Conservation (phyloP, 2,329 filamentous ascomycete species). For the Atkinsonella hypoxylon region DNA sequence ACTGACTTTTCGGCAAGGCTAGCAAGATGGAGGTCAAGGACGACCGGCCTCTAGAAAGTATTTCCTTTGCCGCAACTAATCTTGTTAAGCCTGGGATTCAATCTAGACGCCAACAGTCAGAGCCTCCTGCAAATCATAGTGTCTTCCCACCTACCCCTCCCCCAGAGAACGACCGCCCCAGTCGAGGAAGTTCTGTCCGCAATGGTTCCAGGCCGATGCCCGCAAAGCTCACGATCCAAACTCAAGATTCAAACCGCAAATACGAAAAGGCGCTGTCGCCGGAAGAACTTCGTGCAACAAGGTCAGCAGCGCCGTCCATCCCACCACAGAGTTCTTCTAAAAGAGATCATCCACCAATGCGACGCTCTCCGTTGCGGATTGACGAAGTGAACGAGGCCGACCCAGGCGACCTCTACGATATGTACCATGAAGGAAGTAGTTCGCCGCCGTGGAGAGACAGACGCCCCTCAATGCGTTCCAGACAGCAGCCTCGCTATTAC, state of each 20-base stretch:
- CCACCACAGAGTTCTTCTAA: conserved; percentile 33
- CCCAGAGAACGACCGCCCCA: conserved; percentile 69
- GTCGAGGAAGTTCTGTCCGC: conserved; percentile 47
- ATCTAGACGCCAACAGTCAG: conserved; percentile 74
- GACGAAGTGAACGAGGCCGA: conserved; percentile 50
- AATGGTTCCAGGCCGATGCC: conserved; percentile 48
- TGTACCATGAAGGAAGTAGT: conserved; percentile 35
- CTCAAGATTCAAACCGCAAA: conserved; percentile 37
- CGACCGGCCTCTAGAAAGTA: conserved; percentile 68
- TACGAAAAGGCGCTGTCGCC: conserved; percentile 44
- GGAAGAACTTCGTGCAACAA: conserved; percentile 23
- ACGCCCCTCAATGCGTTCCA: conserved; percentile 18
- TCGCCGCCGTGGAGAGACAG: conserved; percentile 25
- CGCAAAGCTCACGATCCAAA: conserved; percentile 52
- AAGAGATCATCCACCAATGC: conserved; percentile 20
- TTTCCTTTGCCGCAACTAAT: conserved; percentile 87
- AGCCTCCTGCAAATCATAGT: conserved; percentile 65
- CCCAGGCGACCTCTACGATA: conserved; percentile 58
- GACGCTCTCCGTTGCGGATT: conserved; percentile 19
- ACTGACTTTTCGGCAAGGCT: conserved; percentile 25
- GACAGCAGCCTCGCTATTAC: conserved; percentile 48
- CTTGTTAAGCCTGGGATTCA: conserved; percentile 77
- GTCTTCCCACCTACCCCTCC: conserved; percentile 98
- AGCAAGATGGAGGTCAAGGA: conserved; percentile 50
- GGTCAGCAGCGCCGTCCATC: conserved; percentile 32